Evolutionary conservation across 257 asterid species (phyloP), one percentile per base, ranked within the genome.

Genomic region (Solanum phureja): DNA sequence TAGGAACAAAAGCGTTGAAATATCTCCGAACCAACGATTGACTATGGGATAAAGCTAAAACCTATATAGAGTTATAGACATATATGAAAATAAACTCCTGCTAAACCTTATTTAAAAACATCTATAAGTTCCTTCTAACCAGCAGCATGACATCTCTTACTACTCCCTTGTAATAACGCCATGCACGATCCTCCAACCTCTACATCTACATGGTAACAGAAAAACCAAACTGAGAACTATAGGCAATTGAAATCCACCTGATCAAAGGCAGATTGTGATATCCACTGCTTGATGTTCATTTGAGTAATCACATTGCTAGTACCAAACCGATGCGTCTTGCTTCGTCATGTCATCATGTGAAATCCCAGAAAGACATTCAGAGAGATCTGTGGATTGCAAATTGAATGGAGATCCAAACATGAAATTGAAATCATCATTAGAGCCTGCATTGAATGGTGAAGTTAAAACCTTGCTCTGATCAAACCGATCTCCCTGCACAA

Each of bases 311-410:
- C 52, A 24, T 12, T 77, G 24, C 68, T 64, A 87, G 90, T 89
- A 89, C 95, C 95, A 93, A 24, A 90, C 37, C 3, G 94, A 76
- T 3, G 64, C 88, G 72, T 93, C 94, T 76, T 89, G 92, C 89
- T 88, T 93, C 4, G 91, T 37, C 33, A 88, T 21, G 88, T 56
- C n/a, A 21, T 72, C 88, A 5, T 86, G 83, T 86, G 71, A 56
- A 11, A 77, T 60, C 64, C 46, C 40, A 31, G 88, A 86, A 27
- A 90, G 89, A 88, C 89, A 92, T 24, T 89, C 84, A 27, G 92
- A 87, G 88, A 71, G 90, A 86, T 91, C 95, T 19, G 76, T 89
- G 21, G 92, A 71, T 27, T 89, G 33, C 4, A 91, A 88, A 84
- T 87, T 88, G 87, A 87, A 89, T 2, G 94, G 93, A 33, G 94